A percentile compares a stretch with the other conserved stretches of the same genome.
Evolutionary conservation across 331 rosid genomes (phyloP).

Genomic region (Rosa hybrid): DNA sequence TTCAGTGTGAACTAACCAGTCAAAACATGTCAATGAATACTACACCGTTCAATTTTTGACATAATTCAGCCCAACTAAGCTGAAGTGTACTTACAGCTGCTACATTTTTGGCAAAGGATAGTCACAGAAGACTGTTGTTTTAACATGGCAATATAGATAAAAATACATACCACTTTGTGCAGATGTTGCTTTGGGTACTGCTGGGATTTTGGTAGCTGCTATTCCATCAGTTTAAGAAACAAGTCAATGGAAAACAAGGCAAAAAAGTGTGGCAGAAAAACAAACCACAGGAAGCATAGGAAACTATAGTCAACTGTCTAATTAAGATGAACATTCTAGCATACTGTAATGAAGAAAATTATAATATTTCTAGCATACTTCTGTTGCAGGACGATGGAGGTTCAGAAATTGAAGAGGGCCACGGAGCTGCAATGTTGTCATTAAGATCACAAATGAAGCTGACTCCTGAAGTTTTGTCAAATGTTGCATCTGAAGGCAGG

Average conservation of each 20-base stretch:
- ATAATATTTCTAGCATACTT: conserved; percentile 39
- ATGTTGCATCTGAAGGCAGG: conserved; percentile 60
- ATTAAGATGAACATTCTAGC: not conserved
- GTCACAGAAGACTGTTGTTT: not conserved
- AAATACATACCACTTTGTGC: conserved; percentile 49
- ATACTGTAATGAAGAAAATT: conserved; percentile 1
- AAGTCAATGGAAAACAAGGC: not conserved
- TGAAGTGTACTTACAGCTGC: not conserved
- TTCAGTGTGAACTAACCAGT: not conserved
- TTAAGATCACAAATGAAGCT: conserved; percentile 75
- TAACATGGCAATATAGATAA: not conserved
- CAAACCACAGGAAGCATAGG: not conserved
- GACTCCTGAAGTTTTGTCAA: conserved; percentile 51
- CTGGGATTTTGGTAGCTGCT: conserved; percentile 55
- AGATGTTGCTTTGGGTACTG: conserved; percentile 52
- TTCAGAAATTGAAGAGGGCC: conserved; percentile 52
- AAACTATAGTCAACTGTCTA: not conserved
- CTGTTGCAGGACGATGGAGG: conserved; percentile 54
- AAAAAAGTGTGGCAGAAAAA: not conserved
- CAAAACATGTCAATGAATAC: not conserved
- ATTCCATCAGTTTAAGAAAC: conserved; percentile 9
- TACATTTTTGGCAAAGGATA: not conserved
- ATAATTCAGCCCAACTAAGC: not conserved
- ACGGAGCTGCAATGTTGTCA: conserved; percentile 69
- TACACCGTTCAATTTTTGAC: not conserved